phyloP scores from a whole-genome alignment of 2,329 filamentous ascomycete species.

The Trichoderma aggressivum region DNA sequence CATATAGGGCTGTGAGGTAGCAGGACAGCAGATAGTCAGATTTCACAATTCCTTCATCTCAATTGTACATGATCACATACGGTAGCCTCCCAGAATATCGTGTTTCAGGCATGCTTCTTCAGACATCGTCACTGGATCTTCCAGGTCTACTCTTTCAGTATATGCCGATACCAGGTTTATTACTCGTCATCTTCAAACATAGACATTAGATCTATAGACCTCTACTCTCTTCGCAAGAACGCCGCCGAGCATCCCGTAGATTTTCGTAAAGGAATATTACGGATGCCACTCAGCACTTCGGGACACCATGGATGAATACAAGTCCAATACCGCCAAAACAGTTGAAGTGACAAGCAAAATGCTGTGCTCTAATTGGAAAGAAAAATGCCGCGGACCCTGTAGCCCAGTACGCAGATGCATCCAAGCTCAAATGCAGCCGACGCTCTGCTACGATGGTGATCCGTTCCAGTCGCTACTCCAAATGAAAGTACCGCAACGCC shows the following conservation, averaged over 20 bases:
- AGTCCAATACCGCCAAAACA: background rate
- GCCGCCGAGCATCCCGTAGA: background rate
- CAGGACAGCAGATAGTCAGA: background rate
- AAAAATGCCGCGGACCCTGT: background rate
- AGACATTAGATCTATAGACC: background rate
- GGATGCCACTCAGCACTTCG: background rate
- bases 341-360: background rate
- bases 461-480: constrained; percentile 60
- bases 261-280: background rate
- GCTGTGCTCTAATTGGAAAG: background rate
- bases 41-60: background rate
- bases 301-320: background rate
- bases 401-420: background rate
- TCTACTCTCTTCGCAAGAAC: background rate
- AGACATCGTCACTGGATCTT: background rate
- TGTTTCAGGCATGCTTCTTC: background rate
- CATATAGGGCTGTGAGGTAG: background rate
- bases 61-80: background rate
- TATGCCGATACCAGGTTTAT: background rate
- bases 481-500: constrained; percentile 84
- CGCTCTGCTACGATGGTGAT: constrained; percentile 17
- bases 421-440: background rate
- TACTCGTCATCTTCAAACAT: background rate
- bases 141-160: background rate
- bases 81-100: background rate